Evolutionary conservation across 2,329 filamentous ascomycete species (phyloP).

Genomic region (Ophiobolus disseminans): DNA sequence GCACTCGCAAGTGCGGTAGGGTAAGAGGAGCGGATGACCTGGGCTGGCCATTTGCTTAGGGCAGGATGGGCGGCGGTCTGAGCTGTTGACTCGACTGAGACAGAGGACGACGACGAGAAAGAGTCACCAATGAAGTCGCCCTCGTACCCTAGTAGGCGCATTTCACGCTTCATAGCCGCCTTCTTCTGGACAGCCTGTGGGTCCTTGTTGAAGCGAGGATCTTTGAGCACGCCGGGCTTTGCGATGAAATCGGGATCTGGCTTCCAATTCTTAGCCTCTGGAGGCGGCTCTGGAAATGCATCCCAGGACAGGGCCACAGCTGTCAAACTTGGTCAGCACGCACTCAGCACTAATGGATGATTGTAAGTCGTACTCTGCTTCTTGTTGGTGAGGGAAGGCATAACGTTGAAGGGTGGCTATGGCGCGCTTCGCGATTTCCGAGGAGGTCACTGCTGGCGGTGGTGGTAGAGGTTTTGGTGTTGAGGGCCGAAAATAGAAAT

Average conservation of each 20-base stretch:
- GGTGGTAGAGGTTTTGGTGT: background rate
- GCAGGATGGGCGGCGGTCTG: background rate
- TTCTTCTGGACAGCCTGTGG: background rate
- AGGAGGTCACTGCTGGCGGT: background rate
- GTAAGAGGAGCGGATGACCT: background rate
- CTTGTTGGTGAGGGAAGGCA: background rate
- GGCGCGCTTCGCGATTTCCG: background rate
- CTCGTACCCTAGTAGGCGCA: background rate
- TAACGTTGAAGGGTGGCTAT: background rate
- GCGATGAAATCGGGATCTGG: slow-evolving; percentile 15
- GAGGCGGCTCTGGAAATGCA: slow-evolving; percentile 13
- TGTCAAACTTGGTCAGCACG: background rate
- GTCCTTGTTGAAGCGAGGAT: slow-evolving; percentile 12
- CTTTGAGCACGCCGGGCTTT: background rate
- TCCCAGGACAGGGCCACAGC: slow-evolving; percentile 5
- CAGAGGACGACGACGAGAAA: background rate
- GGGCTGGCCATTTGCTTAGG: background rate
- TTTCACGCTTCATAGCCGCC: background rate
- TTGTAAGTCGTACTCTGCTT: background rate
- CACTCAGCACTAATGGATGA: background rate
- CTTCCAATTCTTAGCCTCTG: slow-evolving; percentile 14
- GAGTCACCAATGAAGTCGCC: background rate
- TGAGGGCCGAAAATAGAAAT: background rate
- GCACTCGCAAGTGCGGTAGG: background rate
- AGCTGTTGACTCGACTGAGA: background rate